Base-by-base conservation (phyloP, 2,329 filamentous ascomycete genomes). In the Colletotrichum sp. region DNA sequence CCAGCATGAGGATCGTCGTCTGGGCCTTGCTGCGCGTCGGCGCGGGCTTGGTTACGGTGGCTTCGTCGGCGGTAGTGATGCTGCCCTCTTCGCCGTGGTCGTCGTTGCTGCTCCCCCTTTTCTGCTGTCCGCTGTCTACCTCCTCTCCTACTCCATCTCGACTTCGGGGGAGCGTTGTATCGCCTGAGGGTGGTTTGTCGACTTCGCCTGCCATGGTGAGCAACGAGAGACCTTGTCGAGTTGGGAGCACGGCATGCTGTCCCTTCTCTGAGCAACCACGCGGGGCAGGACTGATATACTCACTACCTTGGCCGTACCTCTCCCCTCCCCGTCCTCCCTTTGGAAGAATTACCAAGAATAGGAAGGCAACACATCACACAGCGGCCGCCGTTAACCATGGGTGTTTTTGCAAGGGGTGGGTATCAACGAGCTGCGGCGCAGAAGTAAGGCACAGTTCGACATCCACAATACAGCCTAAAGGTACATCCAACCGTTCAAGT, bases 1-100 rank as follows among this genome's bases (percentile, higher is more conserved):
- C 85, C 5, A 84, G 80, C 78, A 88, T 84, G 79, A 88, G 80
- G 66, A 88, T 81, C 63, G 82, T 76, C 9, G 83, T 86, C 79
- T 88, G 79, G 13, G 84, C 69, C 48, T 79, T 82, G 12, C 84
- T 86, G 62, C 86, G 82, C n/a, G 77, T 70, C 28, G 82, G 82
- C 69, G 62, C 32, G 18, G 60, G 55, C 26, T 26, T 28, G 34
- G 60, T 10, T 8, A 26, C 18, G n/a, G 32, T 22, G 36, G 63
- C 59, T 26, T 63, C 36, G 60, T 62, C 68, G 3, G 71, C 59
- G 22, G 71, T 74, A 24, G 59, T 71, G 24, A 48, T 59, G 59
- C 71, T 74, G 24, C 71, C 67, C 3, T 52, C 44, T 52, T 74
- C 59, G 28, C 62, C 69, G 13, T 59, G 24, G 32, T 72, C 62